Evolutionary conservation across 2,329 filamentous ascomycete genomes (phyloP), one percentile per base, ranked within the genome.

Genomic region (Cercospora sp.): DNA sequence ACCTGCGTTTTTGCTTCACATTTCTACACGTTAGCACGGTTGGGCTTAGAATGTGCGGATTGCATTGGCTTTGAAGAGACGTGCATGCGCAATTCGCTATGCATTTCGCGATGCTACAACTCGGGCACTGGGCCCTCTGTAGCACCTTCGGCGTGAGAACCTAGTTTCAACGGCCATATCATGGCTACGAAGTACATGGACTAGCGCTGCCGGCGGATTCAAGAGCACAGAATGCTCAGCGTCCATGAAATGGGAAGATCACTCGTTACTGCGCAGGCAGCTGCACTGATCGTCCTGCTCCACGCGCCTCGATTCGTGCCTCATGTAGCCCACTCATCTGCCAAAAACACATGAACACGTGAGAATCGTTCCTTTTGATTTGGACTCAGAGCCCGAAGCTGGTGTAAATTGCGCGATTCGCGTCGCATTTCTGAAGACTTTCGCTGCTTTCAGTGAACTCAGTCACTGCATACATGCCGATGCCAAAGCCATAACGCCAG

Each of bases 1-100:
- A 74, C 72, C 72, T 75, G 71, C 70, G 72, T 71, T 70, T 73
- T 70, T 70, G 69, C 72, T 71, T 74, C 65, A 74, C 72, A 73
- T 68, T 66, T 51, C 21, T n/a, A n/a, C 9, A 16, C 3, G 43
- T 62, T 2, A 24, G 12, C 21, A 53, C 18, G 7, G 24, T 13
- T 9, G 7, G 49, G 24, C 21, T 53, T 8, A 5, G 10, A 6
- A 1, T 3, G 21, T 9, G 6, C 49, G 13, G 24, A 24, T 6
- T n/a, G 49, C 5, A 53, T 12, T 0, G 12, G 21, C 21, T 5
- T n/a, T 0, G 26, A 16, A 28, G 10, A 8, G 10, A 2, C 24
- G 7, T 26, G 10, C 8, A n/a, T 9, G 10, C 21, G 1, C 21
- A 28, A n/a, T 5, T 3, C 24, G 3, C 12, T 16, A 24, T 53